Evolutionary conservation across 2,329 filamentous ascomycete species (phyloP).

Genomic region (Apiospora koreana): DNA sequence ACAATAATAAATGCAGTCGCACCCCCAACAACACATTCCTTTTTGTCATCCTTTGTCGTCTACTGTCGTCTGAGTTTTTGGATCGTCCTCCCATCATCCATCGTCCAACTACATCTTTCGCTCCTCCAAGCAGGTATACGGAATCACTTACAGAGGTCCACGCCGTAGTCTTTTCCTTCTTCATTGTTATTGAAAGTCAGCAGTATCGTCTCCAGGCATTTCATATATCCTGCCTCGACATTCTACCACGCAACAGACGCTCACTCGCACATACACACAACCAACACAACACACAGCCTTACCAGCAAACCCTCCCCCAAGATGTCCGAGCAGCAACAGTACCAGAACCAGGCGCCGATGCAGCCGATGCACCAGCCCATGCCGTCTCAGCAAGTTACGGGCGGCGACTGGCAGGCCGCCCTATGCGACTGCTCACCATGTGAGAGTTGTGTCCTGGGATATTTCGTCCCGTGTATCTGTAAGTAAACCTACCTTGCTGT

Average conservation of each 20-base stretch:
- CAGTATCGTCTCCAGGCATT: neutral
- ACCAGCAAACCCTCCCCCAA: neutral
- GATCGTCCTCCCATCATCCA: neutral
- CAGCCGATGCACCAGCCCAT: neutral
- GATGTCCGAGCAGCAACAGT: neutral
- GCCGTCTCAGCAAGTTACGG: constrained; percentile 12
- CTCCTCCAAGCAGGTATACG: neutral
- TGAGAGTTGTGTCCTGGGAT: constrained; percentile 39
- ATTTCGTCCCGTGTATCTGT: constrained; percentile 46
- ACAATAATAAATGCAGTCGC: neutral
- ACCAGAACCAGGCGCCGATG: neutral
- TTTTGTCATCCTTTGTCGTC: neutral
- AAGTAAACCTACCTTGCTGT: constrained; percentile 25
- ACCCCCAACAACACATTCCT: neutral
- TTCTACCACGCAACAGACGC: too few relatives aligned
- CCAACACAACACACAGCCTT: neutral
- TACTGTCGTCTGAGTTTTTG: neutral
- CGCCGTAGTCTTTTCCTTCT: neutral
- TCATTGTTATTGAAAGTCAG: too few relatives aligned
- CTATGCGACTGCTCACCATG: constrained; percentile 44
- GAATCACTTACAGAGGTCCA: neutral
- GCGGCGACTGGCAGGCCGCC: constrained; percentile 26
- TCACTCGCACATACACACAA: neutral
- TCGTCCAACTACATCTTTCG: neutral
- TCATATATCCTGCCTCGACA: neutral